Percentiles rank a stretch among this genome's conserved stretches.
phyloP scores from a whole-genome alignment of 192 early-diverging fungal species.

The Dimargaris verticillata region DNA sequence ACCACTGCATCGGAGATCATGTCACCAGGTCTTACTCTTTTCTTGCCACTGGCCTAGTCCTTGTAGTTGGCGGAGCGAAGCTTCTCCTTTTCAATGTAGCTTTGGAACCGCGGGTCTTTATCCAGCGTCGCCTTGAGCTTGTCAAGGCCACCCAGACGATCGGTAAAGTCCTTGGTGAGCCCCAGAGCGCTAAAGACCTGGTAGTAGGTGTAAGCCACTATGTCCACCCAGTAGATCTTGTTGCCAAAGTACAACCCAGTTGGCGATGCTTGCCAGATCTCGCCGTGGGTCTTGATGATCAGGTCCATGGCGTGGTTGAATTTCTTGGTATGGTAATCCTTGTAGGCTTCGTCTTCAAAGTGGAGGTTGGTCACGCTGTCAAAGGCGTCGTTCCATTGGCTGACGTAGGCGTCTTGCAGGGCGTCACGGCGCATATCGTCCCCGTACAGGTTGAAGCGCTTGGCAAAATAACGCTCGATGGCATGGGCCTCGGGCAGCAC shows the following conservation, averaged over 20 bases:
- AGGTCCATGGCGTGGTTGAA: slow-evolving; percentile 12
- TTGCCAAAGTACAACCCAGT: slow-evolving; percentile 35
- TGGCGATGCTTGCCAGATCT: slow-evolving; percentile 28
- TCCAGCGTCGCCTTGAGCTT: too few relatives aligned
- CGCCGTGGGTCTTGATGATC: slow-evolving; percentile 22
- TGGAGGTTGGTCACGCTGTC: background rate
- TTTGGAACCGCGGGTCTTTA: background rate
- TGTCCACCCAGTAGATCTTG: slow-evolving; percentile 23
- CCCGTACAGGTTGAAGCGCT: slow-evolving; percentile 19
- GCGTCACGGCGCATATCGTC: slow-evolving; percentile 14
- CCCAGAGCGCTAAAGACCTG: background rate
- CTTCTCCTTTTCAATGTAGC: too few relatives aligned
- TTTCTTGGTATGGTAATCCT: slow-evolving; percentile 10
- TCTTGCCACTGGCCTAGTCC: too few relatives aligned
- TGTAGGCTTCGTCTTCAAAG: slow-evolving; percentile 11
- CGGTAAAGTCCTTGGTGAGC: background rate
- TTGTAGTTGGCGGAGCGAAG: too few relatives aligned
- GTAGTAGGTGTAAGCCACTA: slow-evolving; percentile 1
- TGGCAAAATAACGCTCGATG: slow-evolving; percentile 31
- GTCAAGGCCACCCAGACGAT: too few relatives aligned
- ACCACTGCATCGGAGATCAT: too few relatives aligned
- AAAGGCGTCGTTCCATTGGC: slow-evolving; percentile 13
- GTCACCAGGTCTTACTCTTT: too few relatives aligned
- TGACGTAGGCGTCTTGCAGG: slow-evolving; percentile 15
- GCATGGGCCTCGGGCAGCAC: slow-evolving; percentile 24